Percentiles rank a stretch among this genome's conserved stretches.
Conservation (phyloP, 805 yeast genomes). For the Saccharomycopsis fibuligera region DNA sequence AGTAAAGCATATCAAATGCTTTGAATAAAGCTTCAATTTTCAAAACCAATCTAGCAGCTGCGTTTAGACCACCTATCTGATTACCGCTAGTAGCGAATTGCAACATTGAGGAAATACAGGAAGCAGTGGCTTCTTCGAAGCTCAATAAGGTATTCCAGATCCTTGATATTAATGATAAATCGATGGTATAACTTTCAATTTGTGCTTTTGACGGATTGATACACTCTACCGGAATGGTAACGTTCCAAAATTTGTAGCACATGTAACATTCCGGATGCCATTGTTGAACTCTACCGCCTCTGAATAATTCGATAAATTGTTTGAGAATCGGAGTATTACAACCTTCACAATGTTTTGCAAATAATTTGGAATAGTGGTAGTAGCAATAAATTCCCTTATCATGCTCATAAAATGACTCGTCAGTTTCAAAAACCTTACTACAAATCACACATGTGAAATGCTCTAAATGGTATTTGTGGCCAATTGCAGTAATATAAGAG, state of each 20-base stretch:
- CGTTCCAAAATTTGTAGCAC: slow-evolving; percentile 96
- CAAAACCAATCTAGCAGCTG: slow-evolving; percentile 66
- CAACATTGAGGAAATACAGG: slow-evolving; percentile 86
- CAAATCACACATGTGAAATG: slow-evolving; percentile 92
- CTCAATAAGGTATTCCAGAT: slow-evolving; percentile 86
- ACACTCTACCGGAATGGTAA: slow-evolving; percentile 57
- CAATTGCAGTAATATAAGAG: slow-evolving; percentile 88
- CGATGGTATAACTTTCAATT: slow-evolving; percentile 33
- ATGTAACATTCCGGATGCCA: slow-evolving; percentile 99
- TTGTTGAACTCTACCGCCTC: slow-evolving; percentile 88
- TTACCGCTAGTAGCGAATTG: slow-evolving; percentile 73
- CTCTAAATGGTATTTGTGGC: slow-evolving; percentile 86
- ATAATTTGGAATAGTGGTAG: slow-evolving; percentile 79
- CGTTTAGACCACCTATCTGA: slow-evolving; percentile 53
- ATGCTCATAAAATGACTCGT: slow-evolving; percentile 89
- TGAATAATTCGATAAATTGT: slow-evolving; percentile 86
- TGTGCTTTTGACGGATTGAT: slow-evolving; percentile 40
- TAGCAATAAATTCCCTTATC: slow-evolving; percentile 81
- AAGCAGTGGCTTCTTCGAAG: slow-evolving; percentile 86
- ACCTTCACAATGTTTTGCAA: slow-evolving; percentile 89
- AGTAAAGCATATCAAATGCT: slow-evolving; percentile 54
- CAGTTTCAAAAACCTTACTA: slow-evolving; percentile 76
- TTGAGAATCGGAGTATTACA: slow-evolving; percentile 86
- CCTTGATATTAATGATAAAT: slow-evolving; percentile 51
- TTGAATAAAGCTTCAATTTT: slow-evolving; percentile 71